Evolutionary conservation across 176 grass and related monocot genomes (phyloP).

Genomic region (Poa annua): DNA sequence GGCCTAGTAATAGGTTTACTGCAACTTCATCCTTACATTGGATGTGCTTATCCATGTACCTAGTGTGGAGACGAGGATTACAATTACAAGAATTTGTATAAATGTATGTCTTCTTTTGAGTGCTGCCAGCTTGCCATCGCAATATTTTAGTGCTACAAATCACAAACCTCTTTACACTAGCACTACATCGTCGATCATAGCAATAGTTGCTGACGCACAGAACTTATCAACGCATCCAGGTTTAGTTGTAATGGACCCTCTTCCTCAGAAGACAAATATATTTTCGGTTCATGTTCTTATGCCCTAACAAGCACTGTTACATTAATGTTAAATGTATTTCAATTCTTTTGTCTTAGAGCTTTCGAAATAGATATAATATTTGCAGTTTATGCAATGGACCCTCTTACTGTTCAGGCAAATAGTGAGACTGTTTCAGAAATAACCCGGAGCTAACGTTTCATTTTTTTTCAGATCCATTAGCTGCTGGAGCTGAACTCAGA

Average conservation of each 20-base stretch:
- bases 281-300: neutral
- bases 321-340: neutral
- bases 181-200: neutral
- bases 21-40: neutral
- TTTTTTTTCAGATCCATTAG: slow-evolving; percentile 46
- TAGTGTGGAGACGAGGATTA: neutral
- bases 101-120: neutral
- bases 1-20: neutral
- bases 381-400: neutral
- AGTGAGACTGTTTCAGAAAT: neutral
- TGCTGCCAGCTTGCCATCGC: neutral
- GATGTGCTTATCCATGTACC: neutral
- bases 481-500: slow-evolving; percentile 24
- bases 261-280: neutral
- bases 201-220: neutral
- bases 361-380: neutral
- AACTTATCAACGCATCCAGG: neutral
- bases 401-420: neutral
- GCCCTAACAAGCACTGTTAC: neutral
- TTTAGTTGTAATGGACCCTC: neutral
- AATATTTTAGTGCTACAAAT: neutral
- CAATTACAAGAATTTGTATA: neutral
- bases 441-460: neutral
- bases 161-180: neutral
- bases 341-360: neutral